Evolutionary conservation across 495 filamentous ascomycete genomes (phyloP), one percentile per base, ranked within the genome.

Genomic region (Hyaloscypha finlandica): DNA sequence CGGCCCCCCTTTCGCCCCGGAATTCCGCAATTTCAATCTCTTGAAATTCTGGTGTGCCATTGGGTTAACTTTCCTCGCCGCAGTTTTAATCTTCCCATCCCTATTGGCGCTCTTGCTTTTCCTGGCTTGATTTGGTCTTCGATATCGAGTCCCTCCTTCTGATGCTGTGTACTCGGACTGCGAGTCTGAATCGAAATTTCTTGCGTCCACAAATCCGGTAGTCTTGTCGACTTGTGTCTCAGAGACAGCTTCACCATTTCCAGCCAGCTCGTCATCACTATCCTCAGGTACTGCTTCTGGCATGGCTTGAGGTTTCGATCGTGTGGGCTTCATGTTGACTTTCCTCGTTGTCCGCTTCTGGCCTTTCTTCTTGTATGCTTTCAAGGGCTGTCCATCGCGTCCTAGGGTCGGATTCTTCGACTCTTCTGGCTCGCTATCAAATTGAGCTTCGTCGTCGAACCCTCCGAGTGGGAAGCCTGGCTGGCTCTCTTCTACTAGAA

Each of bases 291-390:
- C 14, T 48, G 29, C 6, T n/a, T 19, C 31, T 8, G 48, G 42
- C 42, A 9, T 6, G 61, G 64, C 69, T 55, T 51, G 16, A 4
- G 83, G 83, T 39, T 83, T 79, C 56, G 67, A 33, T 11, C 70
- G 67, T 11, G 25, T 79, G 19, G 84, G 84, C 57, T 73, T 86
- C 88, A 96, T 94, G 48, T 85, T 90, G n/a, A 90, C 87, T 48
- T 84, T 77, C 59, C 90, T 81, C 3, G 94, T 97, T 39, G 90
- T 92, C 52, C 94, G 84, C 78, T 98, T 98, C 74, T 92, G 88
- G 0, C 94, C 94, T 77, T 89, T 92, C 84, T 98, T 98, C 80
- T 97, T 97, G 80, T 88, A 97, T 3, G 85, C 77, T 59, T 84
- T 86, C 22, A 85, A 71, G 0, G 85, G 83, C 12, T 81, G 78